These are phyloP conservation scores for Pigoraptor vietnamica DNA, from an alignment of 78 protist genomes.

Conservation along the genomic window DNA sequence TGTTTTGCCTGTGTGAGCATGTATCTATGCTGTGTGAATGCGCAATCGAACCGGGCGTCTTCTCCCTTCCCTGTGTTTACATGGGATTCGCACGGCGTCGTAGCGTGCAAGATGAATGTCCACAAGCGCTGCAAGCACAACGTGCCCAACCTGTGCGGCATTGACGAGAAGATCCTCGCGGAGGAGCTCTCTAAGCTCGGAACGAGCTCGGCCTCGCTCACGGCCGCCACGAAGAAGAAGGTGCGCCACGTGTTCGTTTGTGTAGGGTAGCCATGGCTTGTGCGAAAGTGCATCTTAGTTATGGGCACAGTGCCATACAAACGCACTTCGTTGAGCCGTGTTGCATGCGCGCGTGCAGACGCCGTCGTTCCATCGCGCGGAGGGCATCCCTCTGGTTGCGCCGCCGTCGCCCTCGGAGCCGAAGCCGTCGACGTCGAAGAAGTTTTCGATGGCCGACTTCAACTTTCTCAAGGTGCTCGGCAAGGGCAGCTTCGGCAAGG, in stretches of 20 bases:
- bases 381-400: not conserved
- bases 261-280: not conserved
- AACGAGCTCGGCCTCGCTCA: not conserved
- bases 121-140: constrained; percentile 28
- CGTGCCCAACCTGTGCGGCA: not conserved
- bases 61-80: too few species aligned
- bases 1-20: too few species aligned
- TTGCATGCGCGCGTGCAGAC: not conserved
- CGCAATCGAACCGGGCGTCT: too few species aligned
- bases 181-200: not conserved
- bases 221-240: not conserved
- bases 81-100: too few species aligned
- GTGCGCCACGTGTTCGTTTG: not conserved
- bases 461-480: constrained; percentile 57
- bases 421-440: not conserved
- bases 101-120: constrained; percentile 43
- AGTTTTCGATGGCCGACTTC: constrained; percentile 25
- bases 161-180: not conserved
- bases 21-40: too few species aligned
- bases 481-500: constrained; percentile 57
- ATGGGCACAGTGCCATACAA: not conserved
- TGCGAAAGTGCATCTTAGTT: not conserved
- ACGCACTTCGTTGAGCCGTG: too few species aligned
- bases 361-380: not conserved
- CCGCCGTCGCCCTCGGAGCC: not conserved